Conservation (phyloP, 345 rosid genomes). For the Clarkia xantiana region DNA sequence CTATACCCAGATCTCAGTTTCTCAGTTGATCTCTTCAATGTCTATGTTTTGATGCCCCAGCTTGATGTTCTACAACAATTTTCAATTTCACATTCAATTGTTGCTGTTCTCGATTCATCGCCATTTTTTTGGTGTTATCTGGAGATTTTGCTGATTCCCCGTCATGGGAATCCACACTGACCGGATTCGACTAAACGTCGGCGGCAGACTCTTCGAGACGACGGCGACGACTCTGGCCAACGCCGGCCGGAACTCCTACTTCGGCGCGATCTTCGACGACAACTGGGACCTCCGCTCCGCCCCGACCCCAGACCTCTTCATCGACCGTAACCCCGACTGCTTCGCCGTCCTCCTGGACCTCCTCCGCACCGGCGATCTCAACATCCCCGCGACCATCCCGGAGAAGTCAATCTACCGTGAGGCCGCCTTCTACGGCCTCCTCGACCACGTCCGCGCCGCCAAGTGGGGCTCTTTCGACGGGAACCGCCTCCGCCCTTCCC, state of each 20-base stretch:
- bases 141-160: not conserved
- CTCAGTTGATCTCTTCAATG: not conserved
- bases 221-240: conserved; percentile 87
- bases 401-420: conserved; percentile 66
- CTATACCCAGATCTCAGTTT: conserved; percentile 35
- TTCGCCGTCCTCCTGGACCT: conserved; percentile 85
- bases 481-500: conserved; percentile 39
- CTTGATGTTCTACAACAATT: conserved; percentile 7
- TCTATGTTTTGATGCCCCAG: not conserved
- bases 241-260: conserved; percentile 81
- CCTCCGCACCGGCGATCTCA: conserved; percentile 91
- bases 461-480: conserved; percentile 86
- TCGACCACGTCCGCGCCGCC: conserved; percentile 63
- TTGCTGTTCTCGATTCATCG: not conserved
- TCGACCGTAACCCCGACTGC: conserved; percentile 85
- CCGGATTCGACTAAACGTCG: conserved; percentile 68
- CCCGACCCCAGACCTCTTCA: conserved; percentile 29
- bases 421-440: conserved; percentile 70
- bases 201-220: conserved; percentile 81
- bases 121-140: too few relatives aligned
- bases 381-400: conserved; percentile 48
- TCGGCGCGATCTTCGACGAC: conserved; percentile 71
- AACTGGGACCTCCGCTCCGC: conserved; percentile 44
- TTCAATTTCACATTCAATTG: not conserved
- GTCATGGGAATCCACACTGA: conserved; percentile 64